Base-by-base conservation (phyloP, 148 eudicot genomes). In the Nyssa sinensis region DNA sequence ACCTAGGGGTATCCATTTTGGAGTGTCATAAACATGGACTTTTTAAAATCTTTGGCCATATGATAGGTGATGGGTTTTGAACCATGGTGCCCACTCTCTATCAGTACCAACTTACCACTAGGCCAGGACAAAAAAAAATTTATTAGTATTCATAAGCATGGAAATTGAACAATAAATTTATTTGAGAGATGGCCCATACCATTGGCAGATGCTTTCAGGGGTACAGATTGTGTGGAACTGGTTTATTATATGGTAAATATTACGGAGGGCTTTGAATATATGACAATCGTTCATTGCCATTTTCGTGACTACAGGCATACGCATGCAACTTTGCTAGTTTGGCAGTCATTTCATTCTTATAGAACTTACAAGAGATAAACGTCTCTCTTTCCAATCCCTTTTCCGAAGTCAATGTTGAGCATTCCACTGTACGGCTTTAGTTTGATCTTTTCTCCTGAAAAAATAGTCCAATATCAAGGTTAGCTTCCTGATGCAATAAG, bases 361-460 rank as follows among this genome's bases (percentile, higher is more conserved):
- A 37, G 33, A 85, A 88, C 97, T 93, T 91, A 95, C 99, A 95
- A 81, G 73, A 95, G 92, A 78, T 82, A 92, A 27, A 92, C 97
- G 76, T 95, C 94, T 77, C 74, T 86, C 83, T 83, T 95, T 74
- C 88, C 90, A 33, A 95, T 86, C 78, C 96, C 97, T 55, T 72
- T 82, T 69, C 99, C 97, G 72, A 95, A 95, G 81, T 95, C 94
- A 67, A 95, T 84, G 78, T 79, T 89, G 75, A 89, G 88, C 94
- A 90, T 88, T 81, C 96, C 97, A 76, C 94, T 95, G 68, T 95
- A 95, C 68, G 99, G 99, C 88, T 86, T 92, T 78, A 92, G 66
- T 83, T 85, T 89, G 69, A 90, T 81, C 82, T 82, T 88, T 76
- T 88, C 79, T 67, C 99, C 99, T 95, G 89, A 70, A 55, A 69